Conservation (phyloP, 164 flowering plant species). For the Akebia trifoliata region DNA sequence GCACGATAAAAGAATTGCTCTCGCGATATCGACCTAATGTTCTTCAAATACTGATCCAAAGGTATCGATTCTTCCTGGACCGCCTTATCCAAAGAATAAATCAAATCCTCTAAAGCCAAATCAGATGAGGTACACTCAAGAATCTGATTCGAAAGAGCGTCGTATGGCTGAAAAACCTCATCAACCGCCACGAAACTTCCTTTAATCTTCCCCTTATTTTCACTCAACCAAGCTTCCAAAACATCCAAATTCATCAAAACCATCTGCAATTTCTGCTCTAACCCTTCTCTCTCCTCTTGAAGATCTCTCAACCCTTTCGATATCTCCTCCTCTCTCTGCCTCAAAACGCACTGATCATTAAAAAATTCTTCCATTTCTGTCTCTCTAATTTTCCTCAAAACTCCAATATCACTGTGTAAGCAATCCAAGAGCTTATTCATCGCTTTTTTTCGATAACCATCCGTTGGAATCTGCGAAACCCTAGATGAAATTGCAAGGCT, state of each 20-base stretch:
- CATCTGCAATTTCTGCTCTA: conserved; percentile 86
- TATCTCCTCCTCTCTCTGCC: conserved; percentile 55
- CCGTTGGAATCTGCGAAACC: conserved; percentile 56
- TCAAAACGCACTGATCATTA: conserved; percentile 49
- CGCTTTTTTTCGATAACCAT: conserved; percentile 62
- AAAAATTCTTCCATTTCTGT: conserved; percentile 74
- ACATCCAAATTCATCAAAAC: conserved; percentile 73
- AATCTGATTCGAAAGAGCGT: conserved; percentile 67
- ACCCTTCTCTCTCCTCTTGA: conserved; percentile 68
- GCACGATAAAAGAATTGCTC: conserved; percentile 91
- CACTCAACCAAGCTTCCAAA: conserved; percentile 74
- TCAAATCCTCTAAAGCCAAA: conserved; percentile 77
- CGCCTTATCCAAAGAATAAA: conserved; percentile 77
- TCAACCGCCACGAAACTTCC: conserved; percentile 45
- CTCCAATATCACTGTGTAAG: conserved; percentile 46
- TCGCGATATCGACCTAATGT: conserved; percentile 63
- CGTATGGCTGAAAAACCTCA: conserved; percentile 57
- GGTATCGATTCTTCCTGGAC: conserved; percentile 71
- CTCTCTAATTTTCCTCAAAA: conserved; percentile 63
- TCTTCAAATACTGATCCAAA: conserved; percentile 76
- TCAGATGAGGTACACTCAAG: conserved; percentile 62
- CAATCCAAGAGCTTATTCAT: conserved; percentile 63
- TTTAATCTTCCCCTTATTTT: conserved; percentile 41
- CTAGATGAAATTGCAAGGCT: conserved; percentile 39
- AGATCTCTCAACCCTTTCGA: conserved; percentile 62